Evolutionary conservation across 1,284 basidiomycete species (phyloP).

Genomic region (Papiliotrema flavescens): DNA sequence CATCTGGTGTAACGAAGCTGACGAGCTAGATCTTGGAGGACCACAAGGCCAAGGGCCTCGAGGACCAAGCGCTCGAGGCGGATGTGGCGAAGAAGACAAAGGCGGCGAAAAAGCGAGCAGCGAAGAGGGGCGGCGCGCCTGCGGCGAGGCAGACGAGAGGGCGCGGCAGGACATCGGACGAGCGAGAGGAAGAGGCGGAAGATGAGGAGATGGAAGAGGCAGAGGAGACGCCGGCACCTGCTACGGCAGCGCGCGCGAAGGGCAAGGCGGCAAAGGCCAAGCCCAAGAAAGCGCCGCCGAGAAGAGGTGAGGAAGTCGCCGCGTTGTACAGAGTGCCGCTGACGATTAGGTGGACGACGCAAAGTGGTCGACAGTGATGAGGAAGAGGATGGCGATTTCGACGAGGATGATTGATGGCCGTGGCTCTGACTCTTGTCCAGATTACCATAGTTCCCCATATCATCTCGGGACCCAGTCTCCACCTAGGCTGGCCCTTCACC

Average conservation of each 20-base stretch:
- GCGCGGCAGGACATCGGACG: slow-evolving; percentile 8
- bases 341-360: slow-evolving; percentile 3
- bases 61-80: slow-evolving; percentile 84
- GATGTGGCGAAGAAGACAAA: slow-evolving; percentile 76
- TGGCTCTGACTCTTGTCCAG: too few relatives aligned
- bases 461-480: too few relatives aligned
- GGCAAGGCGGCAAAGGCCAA: slow-evolving; percentile 11
- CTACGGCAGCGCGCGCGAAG: slow-evolving; percentile 3
- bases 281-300: slow-evolving; percentile 11
- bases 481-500: too few relatives aligned
- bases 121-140: slow-evolving; percentile 20
- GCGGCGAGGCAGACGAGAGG: slow-evolving; percentile 3
- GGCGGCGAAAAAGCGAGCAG: slow-evolving; percentile 64
- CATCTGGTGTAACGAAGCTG: neutral
- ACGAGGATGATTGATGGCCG: slow-evolving; percentile 1
- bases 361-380: slow-evolving; percentile 20
- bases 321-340: neutral
- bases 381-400: slow-evolving; percentile 8
- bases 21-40: slow-evolving; percentile 84
- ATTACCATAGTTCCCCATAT: too few relatives aligned
- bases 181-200: slow-evolving; percentile 16
- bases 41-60: slow-evolving; percentile 76
- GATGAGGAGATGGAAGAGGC: slow-evolving; percentile 9
- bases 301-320: slow-evolving; percentile 15
- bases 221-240: slow-evolving; percentile 6